Evolutionary conservation across 257 asterid genomes (phyloP).

Genomic region (Oldenlandia corymbosa): DNA sequence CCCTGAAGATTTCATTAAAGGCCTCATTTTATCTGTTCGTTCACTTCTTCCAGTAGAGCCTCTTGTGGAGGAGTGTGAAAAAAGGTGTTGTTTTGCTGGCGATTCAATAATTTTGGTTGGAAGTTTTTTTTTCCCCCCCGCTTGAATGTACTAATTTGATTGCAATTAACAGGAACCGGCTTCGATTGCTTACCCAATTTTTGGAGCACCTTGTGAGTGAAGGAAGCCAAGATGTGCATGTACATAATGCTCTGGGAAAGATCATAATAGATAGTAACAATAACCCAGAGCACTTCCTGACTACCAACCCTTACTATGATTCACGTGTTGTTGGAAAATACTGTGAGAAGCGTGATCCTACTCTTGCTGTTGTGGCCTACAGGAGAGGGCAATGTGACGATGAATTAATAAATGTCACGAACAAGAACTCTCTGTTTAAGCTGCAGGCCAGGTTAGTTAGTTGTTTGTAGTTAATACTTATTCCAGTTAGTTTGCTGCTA

Average conservation of each 20-base stretch:
- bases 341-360: constrained; percentile 99
- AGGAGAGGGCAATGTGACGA: constrained; percentile 98
- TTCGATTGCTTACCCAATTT: constrained; percentile 93
- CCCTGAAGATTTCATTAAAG: constrained; percentile 98
- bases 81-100: constrained; percentile 57
- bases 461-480: background rate
- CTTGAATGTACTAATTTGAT: no score
- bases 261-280: constrained; percentile 96
- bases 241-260: constrained; percentile 98
- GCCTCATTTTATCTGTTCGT: constrained; percentile 92
- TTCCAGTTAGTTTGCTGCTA: constrained; percentile 7
- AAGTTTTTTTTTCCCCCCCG: constrained; percentile 14
- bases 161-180: constrained; percentile 71
- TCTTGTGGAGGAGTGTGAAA: constrained; percentile 97
- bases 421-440: constrained; percentile 91
- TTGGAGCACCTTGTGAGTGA: constrained; percentile 99
- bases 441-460: constrained; percentile 87
- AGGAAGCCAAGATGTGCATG: constrained; percentile 99
- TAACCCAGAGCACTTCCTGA: constrained; percentile 97
- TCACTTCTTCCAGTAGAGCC: constrained; percentile 99
- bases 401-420: constrained; percentile 90
- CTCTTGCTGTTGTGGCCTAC: constrained; percentile 99
- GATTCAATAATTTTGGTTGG: background rate
- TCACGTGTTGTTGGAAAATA: constrained; percentile 98
- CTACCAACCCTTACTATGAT: constrained; percentile 96